Base-by-base conservation (phyloP, 805 yeast genomes). In the Sungouiozyma intestinalis region DNA sequence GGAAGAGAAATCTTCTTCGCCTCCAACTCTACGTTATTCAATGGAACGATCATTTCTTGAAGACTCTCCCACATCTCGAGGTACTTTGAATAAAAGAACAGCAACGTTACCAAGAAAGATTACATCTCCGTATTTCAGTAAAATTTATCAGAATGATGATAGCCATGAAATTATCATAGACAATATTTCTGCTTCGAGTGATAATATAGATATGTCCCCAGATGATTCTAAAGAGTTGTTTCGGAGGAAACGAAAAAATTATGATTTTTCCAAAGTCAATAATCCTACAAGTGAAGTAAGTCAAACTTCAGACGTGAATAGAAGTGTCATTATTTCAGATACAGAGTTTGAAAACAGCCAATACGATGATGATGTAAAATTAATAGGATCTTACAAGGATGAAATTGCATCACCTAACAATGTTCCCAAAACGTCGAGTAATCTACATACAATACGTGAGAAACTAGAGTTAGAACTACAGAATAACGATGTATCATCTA, bases 361-460 rank as follows among this genome's bases (percentile, higher is more conserved):
- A 24, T 24, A 24, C 11, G 54, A 51, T 43, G 46, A 43, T 29
- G 55, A 51, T 42, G 57, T 53, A 16, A 51, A 53, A 16, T 44
- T 52, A 5, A 36, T 52, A 24, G 55, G 50, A 8, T 38, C 39
- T 29, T 17, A 38, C 17, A 18, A 18, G 16, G 29, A 16, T 4
- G 14, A 24, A 7, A 24, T 24, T 6, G 11, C 9, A 7, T 24
- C 29, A 6, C 11, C 29, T 24, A 11, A 7, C 29, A 11, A 24
- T 24, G 9, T 11, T 7, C 29, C 6, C 29, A 11, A 24, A 7
- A 24, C 29, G 11, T 24, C 29, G 29, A 24, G 11, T 6, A 24
- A 11, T 11, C 11, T 24, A 6, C 29, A 24, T 24, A 11, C 6
- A 24, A 24, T 24, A 24, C 29, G 29, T 24, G 34, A 40, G 17